Percentiles rank a stretch among this genome's conserved stretches.
These are phyloP conservation scores for Melanomma pulvis-pyrius DNA, from an alignment of 495 filamentous ascomycete species.

Conservation along the genomic window DNA sequence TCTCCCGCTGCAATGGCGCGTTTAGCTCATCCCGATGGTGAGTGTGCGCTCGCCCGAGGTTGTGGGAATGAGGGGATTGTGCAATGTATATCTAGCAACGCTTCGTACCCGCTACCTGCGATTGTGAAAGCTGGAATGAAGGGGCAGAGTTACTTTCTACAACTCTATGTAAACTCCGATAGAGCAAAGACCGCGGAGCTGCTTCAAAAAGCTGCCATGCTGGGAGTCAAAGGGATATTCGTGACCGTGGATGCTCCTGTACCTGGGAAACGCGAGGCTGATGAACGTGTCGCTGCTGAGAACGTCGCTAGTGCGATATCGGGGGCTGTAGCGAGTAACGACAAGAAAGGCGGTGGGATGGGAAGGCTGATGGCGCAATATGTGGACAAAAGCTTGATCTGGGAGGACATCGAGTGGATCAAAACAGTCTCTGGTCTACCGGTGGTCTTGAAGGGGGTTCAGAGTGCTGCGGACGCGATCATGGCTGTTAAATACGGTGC, in stretches of 20 bases:
- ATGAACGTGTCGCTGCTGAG: slow-evolving; percentile 24
- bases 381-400: slow-evolving; percentile 86
- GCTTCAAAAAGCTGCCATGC: slow-evolving; percentile 56
- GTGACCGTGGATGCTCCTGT: slow-evolving; percentile 62
- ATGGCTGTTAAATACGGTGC: slow-evolving; percentile 78
- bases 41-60: slow-evolving; percentile 68
- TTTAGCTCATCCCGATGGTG: slow-evolving; percentile 71
- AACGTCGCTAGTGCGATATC: too few relatives aligned
- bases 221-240: slow-evolving; percentile 67
- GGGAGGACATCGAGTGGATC: slow-evolving; percentile 97
- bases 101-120: slow-evolving; percentile 11
- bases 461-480: slow-evolving; percentile 90
- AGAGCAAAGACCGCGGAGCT: slow-evolving; percentile 68
- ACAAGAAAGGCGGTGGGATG: slow-evolving; percentile 80
- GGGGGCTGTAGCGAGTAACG: too few relatives aligned
- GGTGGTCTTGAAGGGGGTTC: slow-evolving; percentile 93
- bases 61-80: neutral
- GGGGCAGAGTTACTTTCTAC: slow-evolving; percentile 64
- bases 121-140: slow-evolving; percentile 27
- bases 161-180: slow-evolving; percentile 80
- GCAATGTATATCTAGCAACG: slow-evolving; percentile 21
- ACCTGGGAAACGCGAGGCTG: slow-evolving; percentile 31
- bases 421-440: slow-evolving; percentile 88
- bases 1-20: slow-evolving; percentile 76
- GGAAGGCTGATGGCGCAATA: slow-evolving; percentile 82